Evolutionary conservation across 225 moss, liverwort and hornwort species (phyloP).

Genomic region (Asterella californica): DNA sequence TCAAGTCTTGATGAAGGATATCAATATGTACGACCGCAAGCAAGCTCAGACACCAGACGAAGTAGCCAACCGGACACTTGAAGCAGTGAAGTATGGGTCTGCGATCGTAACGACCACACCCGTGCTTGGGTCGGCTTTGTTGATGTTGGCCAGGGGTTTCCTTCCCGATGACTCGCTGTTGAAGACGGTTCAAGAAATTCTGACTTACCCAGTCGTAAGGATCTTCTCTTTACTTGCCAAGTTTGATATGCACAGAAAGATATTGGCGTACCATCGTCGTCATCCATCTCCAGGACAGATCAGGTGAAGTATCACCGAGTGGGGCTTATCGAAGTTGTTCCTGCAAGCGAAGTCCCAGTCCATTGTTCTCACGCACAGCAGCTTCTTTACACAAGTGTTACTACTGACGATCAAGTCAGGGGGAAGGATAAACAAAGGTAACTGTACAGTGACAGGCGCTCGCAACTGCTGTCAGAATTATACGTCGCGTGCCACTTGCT

Average conservation of each 20-base stretch:
- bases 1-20: constrained; percentile 54
- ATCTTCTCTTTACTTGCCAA: constrained; percentile 22
- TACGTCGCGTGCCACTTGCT: background rate
- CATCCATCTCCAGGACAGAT: constrained; percentile 20
- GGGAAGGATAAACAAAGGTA: background rate
- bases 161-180: constrained; percentile 69
- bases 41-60: constrained; percentile 63
- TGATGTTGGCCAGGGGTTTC: constrained; percentile 67
- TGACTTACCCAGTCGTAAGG: constrained; percentile 27
- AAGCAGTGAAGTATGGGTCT: constrained; percentile 61
- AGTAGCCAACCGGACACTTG: constrained; percentile 52
- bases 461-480: background rate
- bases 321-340: background rate
- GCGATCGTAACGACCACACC: constrained; percentile 70
- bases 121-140: constrained; percentile 57
- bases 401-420: background rate
- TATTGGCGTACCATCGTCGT: constrained; percentile 31
- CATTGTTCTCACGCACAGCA: background rate
- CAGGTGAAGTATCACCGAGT: background rate
- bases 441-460: background rate
- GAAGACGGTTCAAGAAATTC: constrained; percentile 31
- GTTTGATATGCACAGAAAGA: constrained; percentile 35
- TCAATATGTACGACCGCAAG: constrained; percentile 62
- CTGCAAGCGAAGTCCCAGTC: background rate
- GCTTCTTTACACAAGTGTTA: background rate